phyloP scores from a whole-genome alignment of 805 yeast genomes.

The Metschnikowia matae region DNA sequence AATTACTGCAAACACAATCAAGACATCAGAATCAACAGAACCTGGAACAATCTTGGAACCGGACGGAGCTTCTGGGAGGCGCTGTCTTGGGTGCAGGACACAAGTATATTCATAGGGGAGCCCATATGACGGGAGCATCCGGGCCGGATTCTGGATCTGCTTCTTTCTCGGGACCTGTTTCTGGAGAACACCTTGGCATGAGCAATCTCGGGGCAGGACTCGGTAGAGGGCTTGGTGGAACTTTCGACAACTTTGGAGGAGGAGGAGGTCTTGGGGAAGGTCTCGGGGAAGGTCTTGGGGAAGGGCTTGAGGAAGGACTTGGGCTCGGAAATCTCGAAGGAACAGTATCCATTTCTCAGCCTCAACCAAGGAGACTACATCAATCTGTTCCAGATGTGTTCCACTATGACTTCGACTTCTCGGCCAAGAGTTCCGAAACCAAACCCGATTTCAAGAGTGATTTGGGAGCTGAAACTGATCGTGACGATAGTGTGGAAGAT shows the following conservation, averaged over 20 bases:
- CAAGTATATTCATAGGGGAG: too few relatives aligned
- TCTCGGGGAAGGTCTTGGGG: not conserved
- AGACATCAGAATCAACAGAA: too few relatives aligned
- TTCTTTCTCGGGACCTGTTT: not conserved
- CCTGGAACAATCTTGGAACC: too few relatives aligned
- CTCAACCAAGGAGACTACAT: not conserved
- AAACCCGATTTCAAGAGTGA: not conserved
- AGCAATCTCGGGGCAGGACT: not conserved
- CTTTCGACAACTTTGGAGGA: too few relatives aligned
- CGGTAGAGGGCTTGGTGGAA: too few relatives aligned
- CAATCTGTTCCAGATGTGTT: not conserved
- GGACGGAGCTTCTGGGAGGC: too few relatives aligned
- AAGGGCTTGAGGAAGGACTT: not conserved
- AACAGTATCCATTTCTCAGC: not conserved
- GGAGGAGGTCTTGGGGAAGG: too few relatives aligned
- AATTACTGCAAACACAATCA: too few relatives aligned
- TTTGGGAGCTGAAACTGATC: not conserved
- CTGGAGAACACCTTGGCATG: not conserved
- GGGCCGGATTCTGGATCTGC: not conserved
- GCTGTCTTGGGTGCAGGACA: too few relatives aligned
- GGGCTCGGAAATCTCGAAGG: not conserved
- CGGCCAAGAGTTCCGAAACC: not conserved
- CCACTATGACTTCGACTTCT: not conserved
- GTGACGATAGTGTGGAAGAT: constrained; percentile 10
- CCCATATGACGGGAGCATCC: not conserved